Conservation (phyloP, 331 rosid genomes). For the Spiraea crenata region DNA sequence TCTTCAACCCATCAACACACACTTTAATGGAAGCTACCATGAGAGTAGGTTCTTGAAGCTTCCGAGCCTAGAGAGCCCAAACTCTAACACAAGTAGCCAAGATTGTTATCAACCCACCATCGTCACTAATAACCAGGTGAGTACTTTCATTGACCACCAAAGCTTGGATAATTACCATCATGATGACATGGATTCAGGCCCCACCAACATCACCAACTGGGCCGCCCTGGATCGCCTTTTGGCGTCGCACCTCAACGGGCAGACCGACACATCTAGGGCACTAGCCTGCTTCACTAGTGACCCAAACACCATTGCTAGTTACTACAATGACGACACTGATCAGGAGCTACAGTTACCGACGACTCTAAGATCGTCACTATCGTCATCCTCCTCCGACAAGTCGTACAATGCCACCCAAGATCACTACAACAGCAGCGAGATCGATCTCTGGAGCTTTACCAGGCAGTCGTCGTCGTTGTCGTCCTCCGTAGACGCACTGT, state of each 20-base stretch:
- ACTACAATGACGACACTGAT: constrained; percentile 23
- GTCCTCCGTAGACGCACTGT: constrained; percentile 54
- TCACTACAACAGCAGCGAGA: constrained; percentile 47
- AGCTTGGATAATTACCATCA: not conserved
- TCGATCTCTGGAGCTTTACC: constrained; percentile 70
- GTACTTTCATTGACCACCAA: constrained; percentile 24
- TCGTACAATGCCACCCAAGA: constrained; percentile 35
- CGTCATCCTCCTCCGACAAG: constrained; percentile 40
- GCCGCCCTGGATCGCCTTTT: constrained; percentile 67
- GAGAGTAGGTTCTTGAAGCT: constrained; percentile 58
- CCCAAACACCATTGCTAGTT: constrained; percentile 34
- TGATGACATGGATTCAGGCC: not conserved
- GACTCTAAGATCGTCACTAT: constrained; percentile 15
- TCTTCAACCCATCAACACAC: constrained; percentile 24
- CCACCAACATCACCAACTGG: constrained; percentile 50
- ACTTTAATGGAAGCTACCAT: constrained; percentile 2
- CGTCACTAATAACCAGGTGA: constrained; percentile 22
- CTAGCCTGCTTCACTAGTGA: constrained; percentile 41
- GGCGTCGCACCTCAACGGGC: constrained; percentile 78
- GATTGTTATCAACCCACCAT: constrained; percentile 39
- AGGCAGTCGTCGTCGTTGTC: constrained; percentile 49
- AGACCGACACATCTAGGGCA: constrained; percentile 39
- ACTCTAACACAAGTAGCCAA: constrained; percentile 43
- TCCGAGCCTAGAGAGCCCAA: constrained; percentile 73
- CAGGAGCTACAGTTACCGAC: constrained; percentile 40